Base-by-base conservation (phyloP, 2,329 filamentous ascomycete genomes). In the Penicillium sp. region DNA sequence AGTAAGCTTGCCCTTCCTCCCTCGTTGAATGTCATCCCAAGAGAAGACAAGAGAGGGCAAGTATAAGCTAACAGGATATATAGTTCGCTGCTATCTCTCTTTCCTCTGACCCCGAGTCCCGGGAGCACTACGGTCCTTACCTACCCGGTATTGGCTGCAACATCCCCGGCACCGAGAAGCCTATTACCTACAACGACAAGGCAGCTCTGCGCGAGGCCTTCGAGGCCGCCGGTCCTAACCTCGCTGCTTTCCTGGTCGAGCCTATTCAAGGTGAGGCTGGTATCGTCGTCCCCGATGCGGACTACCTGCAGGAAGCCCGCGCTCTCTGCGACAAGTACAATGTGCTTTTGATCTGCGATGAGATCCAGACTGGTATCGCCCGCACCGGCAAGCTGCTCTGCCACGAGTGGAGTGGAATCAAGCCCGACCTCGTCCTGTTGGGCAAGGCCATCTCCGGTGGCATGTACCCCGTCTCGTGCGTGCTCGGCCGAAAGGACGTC, bases 371-470 rank as follows among this genome's bases (percentile, higher is more conserved):
- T 5, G 93, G 93, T 63, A 96, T 99, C 71, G 94, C 92, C 51
- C 88, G 94, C 60, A 99, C 94, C 16, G 94, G 94, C 49, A 90
- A 89, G 70, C 89, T 99, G 80, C 86, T 99, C 51, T 96, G 92
- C 82, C 89, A 90, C 69, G 87, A 99, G 77, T 97, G 94, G 92
- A 88, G 90, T 52, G 90, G 88, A 64, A 92, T 99, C 81, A 95
- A 93, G 81, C 94, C 93, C 34, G 94, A 99, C 72, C 83, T 99
- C 69, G 89, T 99, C 21, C 88, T 96, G 44, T 86, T 99, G 29
- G 94, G 94, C 70, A 99, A 99, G 81, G 94, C 94, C 65, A 96
- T 99, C 72, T 96, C 92, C 29, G 94, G 94, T 60, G 94, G 94
- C 75, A 94, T 97, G 89, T 99, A 99, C 78, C 94, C 94, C n/a